Conservation (phyloP, 2,329 filamentous ascomycete genomes). For the Colletotrichum sp. region DNA sequence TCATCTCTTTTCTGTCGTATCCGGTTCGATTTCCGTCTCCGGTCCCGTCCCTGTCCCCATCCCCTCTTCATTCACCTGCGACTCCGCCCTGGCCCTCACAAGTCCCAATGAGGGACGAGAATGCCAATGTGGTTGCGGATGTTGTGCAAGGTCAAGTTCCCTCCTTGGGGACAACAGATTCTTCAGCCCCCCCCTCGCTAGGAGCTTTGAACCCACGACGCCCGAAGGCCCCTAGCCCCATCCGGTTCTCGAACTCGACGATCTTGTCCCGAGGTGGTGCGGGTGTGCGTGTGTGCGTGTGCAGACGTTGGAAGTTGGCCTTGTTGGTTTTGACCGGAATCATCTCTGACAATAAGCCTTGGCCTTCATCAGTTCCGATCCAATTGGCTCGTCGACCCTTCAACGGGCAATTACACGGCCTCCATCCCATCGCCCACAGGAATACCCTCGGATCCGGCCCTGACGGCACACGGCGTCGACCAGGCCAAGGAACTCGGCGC, state of each 20-base stretch:
- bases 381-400: constrained; percentile 84
- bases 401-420: constrained; percentile 78
- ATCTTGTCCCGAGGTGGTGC: neutral
- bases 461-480: constrained; percentile 84
- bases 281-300: neutral
- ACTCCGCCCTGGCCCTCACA: neutral
- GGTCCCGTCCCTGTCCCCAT: neutral
- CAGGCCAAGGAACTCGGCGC: constrained; percentile 80
- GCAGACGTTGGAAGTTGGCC: neutral
- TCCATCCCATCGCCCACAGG: constrained; percentile 82
- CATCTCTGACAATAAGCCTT: constrained; percentile 15
- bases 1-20: constrained; percentile 9
- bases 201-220: neutral
- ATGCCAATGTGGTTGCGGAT: neutral
- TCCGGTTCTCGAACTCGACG: neutral
- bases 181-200: neutral
- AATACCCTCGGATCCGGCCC: constrained; percentile 84
- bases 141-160: neutral
- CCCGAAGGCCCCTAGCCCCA: neutral
- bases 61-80: neutral
- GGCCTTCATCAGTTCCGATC: constrained; percentile 73
- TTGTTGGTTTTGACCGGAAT: neutral
- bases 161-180: neutral
- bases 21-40: constrained; percentile 15
- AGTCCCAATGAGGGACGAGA: neutral